Base-by-base conservation (phyloP, 768 basidiomycete genomes). In the Termitomyces sp. region DNA sequence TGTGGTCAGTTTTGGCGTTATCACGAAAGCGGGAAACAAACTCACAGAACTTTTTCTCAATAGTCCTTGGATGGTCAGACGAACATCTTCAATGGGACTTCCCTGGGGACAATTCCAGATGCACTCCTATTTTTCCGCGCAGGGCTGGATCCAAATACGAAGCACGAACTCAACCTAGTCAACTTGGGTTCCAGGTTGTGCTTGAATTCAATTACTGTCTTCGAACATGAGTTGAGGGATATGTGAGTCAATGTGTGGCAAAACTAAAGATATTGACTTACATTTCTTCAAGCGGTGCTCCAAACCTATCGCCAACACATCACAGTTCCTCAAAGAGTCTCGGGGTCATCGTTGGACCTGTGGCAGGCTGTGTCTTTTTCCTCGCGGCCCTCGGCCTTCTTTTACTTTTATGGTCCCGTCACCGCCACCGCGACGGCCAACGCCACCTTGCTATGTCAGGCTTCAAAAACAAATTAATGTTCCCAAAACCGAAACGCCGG, bases 171-270 rank as follows among this genome's bases (percentile, higher is more conserved):
- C 33, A 58, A 35, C 50, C 54, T 63, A 35, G 56, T 59, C 22
- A 63, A 63, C 27, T 40, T 58, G 32, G 48, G 54, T 29, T 52
- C 54, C 7, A 56, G 47, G 43, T 18, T 63, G 22, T 58, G 57
- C 48, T 35, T 63, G 35, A 63, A 60, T 32, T 63, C 62, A 20
- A 55, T 63, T 12, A 63, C 47, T 4, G 48, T 57, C n/a, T 63
- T 58, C 16, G 40, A 60, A n/a, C 48, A 57, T 20, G 44, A 57
- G 27, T 20, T 35, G 22, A 58, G 31, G n/a, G 32, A 56, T 45
- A n/a, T 38, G 59, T 58, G 40, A 54, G 62, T 43, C 3, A 38
- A 27, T 36, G 12, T 2, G 11, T 43, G 6, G 25, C 25, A 6
- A 5, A 1, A 38, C 32, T n/a, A 5, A 32, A 22, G 31, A 20